Base-by-base conservation (phyloP, 441 rosid species). In the Geranium incanum region DNA sequence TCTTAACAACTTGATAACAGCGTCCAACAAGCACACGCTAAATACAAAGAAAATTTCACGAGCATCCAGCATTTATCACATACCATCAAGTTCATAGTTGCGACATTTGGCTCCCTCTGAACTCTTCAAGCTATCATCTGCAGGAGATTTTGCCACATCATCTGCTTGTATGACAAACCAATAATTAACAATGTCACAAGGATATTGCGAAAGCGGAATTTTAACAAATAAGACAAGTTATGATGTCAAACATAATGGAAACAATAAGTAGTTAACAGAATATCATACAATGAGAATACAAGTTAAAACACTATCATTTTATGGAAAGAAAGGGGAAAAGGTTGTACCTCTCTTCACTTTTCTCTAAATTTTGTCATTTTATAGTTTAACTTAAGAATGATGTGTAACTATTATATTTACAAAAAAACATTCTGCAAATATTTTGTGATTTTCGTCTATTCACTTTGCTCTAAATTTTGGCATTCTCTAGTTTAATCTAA, bases 91-190 rank as follows among this genome's bases (percentile, higher is more conserved):
- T 55, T 55, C 21, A 55, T n/a, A 15, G 15, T 55, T 55, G 62
- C 16, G 19, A 55, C 21, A 55, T 6, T 5, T 55, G 62, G 62
- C 62, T 55, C 62, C 62, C 62, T 55, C 62, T n/a, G 62, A 55
- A 55, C 62, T 55, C 62, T 55, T 55, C n/a, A n/a, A 16, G 18
- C 7, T 4, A 16, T 16, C 62, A 55, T 55, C 21, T 55, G 21
- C 21, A 55, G 15, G 18, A 55, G 62, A 55, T 15, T 55, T 55
- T 55, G 18, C 62, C 62, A 55, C 21, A 55, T 5, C 62, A 19
- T 55, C 62, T 55, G 62, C 21, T 55, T 55, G 62, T n/a, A 21
- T n/a, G 19, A 55, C 62, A 55, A 55, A 55, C 18, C 62, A n/a
- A 55, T 15, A 55, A 55, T 55, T 55, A 52, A 3, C 21, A 16